A percentile compares a stretch with the other conserved stretches of the same genome.
Evolutionary conservation across 1,284 basidiomycete genomes (phyloP).

Genomic region (Mycena sp.): DNA sequence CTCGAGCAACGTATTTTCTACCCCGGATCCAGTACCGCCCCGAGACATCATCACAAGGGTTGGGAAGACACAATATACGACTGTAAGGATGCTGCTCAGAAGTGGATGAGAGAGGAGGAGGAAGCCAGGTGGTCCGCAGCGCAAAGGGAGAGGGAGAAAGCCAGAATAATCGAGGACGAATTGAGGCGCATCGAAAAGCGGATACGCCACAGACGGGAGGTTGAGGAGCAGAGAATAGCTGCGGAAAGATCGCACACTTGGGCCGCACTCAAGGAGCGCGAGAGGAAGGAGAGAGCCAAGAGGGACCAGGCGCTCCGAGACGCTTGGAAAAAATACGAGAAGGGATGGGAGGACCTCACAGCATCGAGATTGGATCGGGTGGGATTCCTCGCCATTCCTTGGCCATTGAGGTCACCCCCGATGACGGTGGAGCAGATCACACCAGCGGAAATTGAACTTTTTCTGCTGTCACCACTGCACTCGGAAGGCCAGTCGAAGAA

Average conservation of each 20-base stretch:
- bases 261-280: conserved; percentile 36
- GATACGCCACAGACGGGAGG: conserved; percentile 55
- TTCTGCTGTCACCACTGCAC: conserved; percentile 70
- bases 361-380: conserved; percentile 40
- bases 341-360: conserved; percentile 61
- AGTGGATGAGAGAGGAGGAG: conserved; percentile 61
- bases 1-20: conserved; percentile 61
- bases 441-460: conserved; percentile 56
- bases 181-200: conserved; percentile 55
- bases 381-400: conserved; percentile 71
- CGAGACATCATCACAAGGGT: conserved; percentile 40
- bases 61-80: conserved; percentile 61
- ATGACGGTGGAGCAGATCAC: conserved; percentile 58
- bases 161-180: conserved; percentile 56
- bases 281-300: conserved; percentile 50
- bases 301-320: conserved; percentile 52
- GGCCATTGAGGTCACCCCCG: conserved; percentile 64
- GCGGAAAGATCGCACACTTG: conserved; percentile 47
- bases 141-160: conserved; percentile 50
- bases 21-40: conserved; percentile 37
- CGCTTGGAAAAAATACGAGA: conserved; percentile 70
- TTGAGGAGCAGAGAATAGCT: conserved; percentile 52
- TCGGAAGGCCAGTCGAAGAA: conserved; percentile 65
- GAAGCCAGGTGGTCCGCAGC: conserved; percentile 50
- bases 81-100: conserved; percentile 59